Base-by-base conservation (phyloP, 2,329 filamentous ascomycete species). In the Hirsutella minnesotensis region DNA sequence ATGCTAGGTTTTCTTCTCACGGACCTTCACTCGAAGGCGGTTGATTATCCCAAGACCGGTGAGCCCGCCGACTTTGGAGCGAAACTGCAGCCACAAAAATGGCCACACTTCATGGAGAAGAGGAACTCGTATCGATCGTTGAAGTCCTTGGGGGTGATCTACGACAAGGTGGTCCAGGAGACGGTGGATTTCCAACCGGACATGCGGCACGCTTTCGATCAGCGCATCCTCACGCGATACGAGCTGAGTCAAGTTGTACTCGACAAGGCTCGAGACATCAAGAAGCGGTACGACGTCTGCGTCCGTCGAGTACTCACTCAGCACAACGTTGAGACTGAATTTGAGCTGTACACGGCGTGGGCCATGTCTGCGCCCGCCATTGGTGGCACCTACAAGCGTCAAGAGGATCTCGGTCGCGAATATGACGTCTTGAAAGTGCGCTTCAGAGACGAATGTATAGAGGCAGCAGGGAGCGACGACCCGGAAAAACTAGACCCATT, bases 1-100 rank as follows among this genome's bases (percentile, higher is more conserved):
- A 10, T 16, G 16, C 19, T 38, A 79, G 76, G 76, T 52, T 63
- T 92, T 0, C 66, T 79, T 40, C 69, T 96, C 4, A 88, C 90
- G 3, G 67, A 73, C 9, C 66, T 96, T 3, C 92, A 98, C 58
- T 96, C 92, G 0, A 79, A 81, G 51, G 90, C 92, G 0, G 92
- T 98, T 1, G 92, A 98, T 59, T 98, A 92, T 56, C 81, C 86
- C 37, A 98, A 98, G 65, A 90, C 86, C 1, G 92, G 92, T 0
- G 72, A 82, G 9, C 76, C 84, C 0, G 90, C 89, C 0, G 64
- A 72, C 18, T 83, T 94, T 68, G 67, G 69, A 7, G 63, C 66
- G 33, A 65, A 70, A 0, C 65, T 92, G 4, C 66, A 69, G n/a
- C 79, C 84, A 0, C 66, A 53, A 5, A 64, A 53, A 42, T 94